These are phyloP conservation scores for Russula virescens DNA, from an alignment of 768 basidiomycete species.

Conservation along the genomic window DNA sequence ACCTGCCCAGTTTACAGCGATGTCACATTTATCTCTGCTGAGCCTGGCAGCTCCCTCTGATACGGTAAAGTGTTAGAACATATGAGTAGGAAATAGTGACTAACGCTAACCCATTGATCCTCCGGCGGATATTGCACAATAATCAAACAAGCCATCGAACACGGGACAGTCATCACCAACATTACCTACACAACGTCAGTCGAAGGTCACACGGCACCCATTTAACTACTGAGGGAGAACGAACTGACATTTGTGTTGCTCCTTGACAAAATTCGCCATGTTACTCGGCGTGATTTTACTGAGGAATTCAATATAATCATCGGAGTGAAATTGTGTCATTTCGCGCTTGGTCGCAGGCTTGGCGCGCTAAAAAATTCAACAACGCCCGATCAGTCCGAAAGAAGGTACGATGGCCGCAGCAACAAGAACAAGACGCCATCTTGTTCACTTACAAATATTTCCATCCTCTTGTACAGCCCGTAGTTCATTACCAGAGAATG, in stretches of 20 bases:
- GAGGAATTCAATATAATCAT: conserved; percentile 98
- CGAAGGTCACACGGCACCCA: neutral
- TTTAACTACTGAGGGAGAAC: neutral
- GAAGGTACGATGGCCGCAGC: too few relatives aligned
- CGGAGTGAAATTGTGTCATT: conserved; percentile 99
- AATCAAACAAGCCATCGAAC: conserved; percentile 97
- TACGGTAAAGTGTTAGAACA: neutral
- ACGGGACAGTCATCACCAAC: conserved; percentile 99
- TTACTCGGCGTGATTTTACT: conserved; percentile 91
- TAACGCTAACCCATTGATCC: conserved; percentile 87
- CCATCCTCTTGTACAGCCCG: conserved; percentile 99
- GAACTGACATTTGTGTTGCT: conserved; percentile 87
- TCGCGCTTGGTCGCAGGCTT: conserved; percentile 99
- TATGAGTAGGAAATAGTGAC: neutral
- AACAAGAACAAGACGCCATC: too few relatives aligned
- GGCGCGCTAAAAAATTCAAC: conserved; percentile 58
- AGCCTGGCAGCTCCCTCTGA: conserved; percentile 94
- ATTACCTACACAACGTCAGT: conserved; percentile 55
- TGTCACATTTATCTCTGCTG: conserved; percentile 96
- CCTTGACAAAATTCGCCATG: conserved; percentile 88
- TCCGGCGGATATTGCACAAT: conserved; percentile 99
- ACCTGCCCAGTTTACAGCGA: conserved; percentile 99
- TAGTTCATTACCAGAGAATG: conserved; percentile 99
- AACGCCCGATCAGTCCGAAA: conserved; percentile 5
- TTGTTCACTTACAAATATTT: conserved; percentile 83